Conservation (phyloP, 331 rosid species). For the Rhamnella rubrinervis region DNA sequence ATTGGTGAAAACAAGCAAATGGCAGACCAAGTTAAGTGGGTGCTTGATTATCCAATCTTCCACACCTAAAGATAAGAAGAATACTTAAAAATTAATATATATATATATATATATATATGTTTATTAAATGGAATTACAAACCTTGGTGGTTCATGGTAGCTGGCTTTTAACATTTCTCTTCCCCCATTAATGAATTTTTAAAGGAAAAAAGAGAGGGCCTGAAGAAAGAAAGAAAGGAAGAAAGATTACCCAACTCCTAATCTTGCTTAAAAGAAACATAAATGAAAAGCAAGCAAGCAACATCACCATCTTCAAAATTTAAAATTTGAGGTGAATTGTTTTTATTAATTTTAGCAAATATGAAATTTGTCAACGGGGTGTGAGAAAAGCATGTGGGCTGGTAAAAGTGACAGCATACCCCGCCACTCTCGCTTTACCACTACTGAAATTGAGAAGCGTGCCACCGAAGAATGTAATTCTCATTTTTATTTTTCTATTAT, state of each 20-base stretch:
- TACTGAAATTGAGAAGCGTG: conserved; percentile 16
- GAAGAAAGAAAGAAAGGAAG: no score
- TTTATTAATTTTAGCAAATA: no score
- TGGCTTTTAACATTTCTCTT: conserved; percentile 20
- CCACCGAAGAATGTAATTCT: conserved; percentile 7
- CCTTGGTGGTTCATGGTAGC: not conserved
- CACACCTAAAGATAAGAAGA: conserved; percentile 38
- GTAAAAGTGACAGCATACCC: conserved; percentile 27
- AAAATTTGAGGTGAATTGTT: no score
- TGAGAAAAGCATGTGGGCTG: conserved; percentile 22
- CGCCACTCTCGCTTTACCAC: conserved; percentile 22
- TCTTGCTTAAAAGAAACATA: not conserved
- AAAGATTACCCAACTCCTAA: conserved; percentile 12
- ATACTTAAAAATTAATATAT: conserved; percentile 21
- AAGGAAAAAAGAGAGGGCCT: no score
- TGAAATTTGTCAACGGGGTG: conserved; percentile 28
- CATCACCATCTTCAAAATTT: not conserved
- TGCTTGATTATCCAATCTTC: conserved; percentile 45
- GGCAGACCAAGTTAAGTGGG: conserved; percentile 64
- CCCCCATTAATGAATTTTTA: not conserved
- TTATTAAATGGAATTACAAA: conserved; percentile 11
- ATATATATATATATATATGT: not conserved
- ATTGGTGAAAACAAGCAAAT: conserved; percentile 34
- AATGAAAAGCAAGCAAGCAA: not conserved
- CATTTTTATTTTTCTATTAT: not conserved